Conservation (phyloP, 139 green algal genomes). For the Coelastrella sp. region DNA sequence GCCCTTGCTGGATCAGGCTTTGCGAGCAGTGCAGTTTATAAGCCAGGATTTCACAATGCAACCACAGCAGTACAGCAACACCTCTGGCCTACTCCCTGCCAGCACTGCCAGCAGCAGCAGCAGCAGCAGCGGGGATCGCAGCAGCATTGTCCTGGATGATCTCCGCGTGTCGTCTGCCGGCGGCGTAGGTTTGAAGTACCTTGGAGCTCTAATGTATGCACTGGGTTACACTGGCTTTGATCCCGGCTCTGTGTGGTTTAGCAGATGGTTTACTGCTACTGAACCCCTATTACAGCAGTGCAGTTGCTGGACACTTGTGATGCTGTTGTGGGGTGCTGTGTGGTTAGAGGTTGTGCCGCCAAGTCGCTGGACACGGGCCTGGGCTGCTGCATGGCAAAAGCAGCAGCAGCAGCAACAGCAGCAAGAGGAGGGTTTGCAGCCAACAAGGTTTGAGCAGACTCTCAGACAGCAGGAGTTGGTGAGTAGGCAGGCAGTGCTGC, state of each 20-base stretch:
- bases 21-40: background rate
- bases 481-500: too few species aligned
- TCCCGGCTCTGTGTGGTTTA: slow-evolving; percentile 25
- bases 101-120: background rate
- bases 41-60: background rate
- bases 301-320: slow-evolving; percentile 9
- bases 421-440: too few species aligned
- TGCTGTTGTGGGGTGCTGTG: background rate
- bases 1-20: background rate
- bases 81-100: too few species aligned
- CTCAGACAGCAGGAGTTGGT: too few species aligned
- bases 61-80: background rate
- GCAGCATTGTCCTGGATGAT: background rate
- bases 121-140: background rate
- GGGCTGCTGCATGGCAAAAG: background rate
- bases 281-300: background rate
- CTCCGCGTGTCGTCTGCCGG: background rate
- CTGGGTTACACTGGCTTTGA: slow-evolving; percentile 27
- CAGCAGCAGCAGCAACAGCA: background rate
- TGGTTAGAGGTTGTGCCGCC: slow-evolving; percentile 7
- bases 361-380: background rate
- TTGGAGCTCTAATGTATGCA: slow-evolving; percentile 1
- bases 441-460: too few species aligned
- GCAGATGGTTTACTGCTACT: background rate
- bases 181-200: background rate